Evolutionary conservation across 768 basidiomycete genomes (phyloP), one percentile per base, ranked within the genome.

Genomic region (Auriscalpium orientale): DNA sequence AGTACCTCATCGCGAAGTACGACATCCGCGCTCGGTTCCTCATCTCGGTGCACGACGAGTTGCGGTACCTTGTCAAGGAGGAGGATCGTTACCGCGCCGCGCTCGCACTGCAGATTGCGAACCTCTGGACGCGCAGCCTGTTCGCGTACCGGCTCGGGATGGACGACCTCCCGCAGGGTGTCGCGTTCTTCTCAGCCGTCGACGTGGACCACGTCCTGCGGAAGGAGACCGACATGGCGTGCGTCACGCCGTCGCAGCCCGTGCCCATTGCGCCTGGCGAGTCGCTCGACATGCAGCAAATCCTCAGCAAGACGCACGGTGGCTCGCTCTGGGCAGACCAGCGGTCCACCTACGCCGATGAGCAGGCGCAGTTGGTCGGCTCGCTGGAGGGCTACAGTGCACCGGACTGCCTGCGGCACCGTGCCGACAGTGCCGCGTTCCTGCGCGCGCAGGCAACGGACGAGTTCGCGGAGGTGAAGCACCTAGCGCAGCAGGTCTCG

Each of bases 101-200:
- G 2, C 78, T 98, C 10, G 97, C 95, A 0, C 69, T 99, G 50
- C 97, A 99, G 70, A 84, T 99, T 46, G 91, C 93, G 33, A 98
- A 99, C 68, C 69, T 97, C 1, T 98, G 97, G 95, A 98, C 95
- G 5, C 79, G 97, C 15, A 82, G 85, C 51, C 66, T 95, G 64
- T 98, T 99, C 68, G 89, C 94, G 1, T 94, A 82, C 70, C 87
- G 82, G 63, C 76, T 98, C n/a, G 93, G 94, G 5, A 91, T 99
- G 87, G 91, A 93, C 65, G 91, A 98, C 66, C 76, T 98, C 2
- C 97, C 97, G 0, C 92, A 95, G 65, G 85, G 95, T 38, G 89
- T 97, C 7, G 92, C 94, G 0, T 99, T 97, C 75, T 98, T 99
- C 75, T 97, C 93, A 1, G 91, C 92, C 0, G 93, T 99, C 48